A percentile compares a stretch with the other conserved stretches of the same genome.
phyloP scores from a whole-genome alignment of 2,329 filamentous ascomycete species.

The Penicillium aurantiogriseum region DNA sequence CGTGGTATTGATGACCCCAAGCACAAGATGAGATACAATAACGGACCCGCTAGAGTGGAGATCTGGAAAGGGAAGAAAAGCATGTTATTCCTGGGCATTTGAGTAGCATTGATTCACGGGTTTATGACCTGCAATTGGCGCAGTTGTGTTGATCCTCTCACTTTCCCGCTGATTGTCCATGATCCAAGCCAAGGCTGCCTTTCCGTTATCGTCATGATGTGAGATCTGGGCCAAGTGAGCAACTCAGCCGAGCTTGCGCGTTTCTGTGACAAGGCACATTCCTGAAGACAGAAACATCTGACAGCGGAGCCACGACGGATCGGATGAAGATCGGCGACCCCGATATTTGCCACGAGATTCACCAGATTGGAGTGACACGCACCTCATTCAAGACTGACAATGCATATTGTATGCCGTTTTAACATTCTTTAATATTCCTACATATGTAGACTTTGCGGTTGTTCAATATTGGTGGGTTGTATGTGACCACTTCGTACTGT shows the following conservation, averaged over 20 bases:
- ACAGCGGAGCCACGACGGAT: slow-evolving; percentile 18
- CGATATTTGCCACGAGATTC: slow-evolving; percentile 9
- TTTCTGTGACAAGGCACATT: slow-evolving; percentile 16
- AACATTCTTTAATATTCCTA: not conserved
- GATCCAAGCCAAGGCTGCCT: not conserved
- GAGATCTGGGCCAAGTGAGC: not conserved
- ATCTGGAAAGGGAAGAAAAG: not conserved
- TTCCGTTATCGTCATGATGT: slow-evolving; percentile 8
- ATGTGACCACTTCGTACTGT: not conserved
- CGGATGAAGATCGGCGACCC: slow-evolving; percentile 14
- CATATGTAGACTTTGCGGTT: not conserved
- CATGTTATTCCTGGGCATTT: not conserved
- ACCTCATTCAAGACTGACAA: not conserved
- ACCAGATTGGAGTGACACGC: not conserved
- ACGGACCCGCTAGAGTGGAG: slow-evolving; percentile 4
- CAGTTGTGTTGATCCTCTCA: slow-evolving; percentile 11
- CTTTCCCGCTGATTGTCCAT: not conserved
- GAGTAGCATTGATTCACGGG: not conserved
- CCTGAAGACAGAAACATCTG: slow-evolving; percentile 15
- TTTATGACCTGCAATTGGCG: not conserved
- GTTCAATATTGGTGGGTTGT: not conserved
- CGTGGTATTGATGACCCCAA: slow-evolving; percentile 1
- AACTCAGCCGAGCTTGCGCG: slow-evolving; percentile 8
- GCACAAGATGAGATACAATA: not conserved
- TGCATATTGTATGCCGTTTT: not conserved